Evolutionary conservation across 2,329 filamentous ascomycete species (phyloP), one percentile per base, ranked within the genome.

Genomic region (Diaporthe destruens): DNA sequence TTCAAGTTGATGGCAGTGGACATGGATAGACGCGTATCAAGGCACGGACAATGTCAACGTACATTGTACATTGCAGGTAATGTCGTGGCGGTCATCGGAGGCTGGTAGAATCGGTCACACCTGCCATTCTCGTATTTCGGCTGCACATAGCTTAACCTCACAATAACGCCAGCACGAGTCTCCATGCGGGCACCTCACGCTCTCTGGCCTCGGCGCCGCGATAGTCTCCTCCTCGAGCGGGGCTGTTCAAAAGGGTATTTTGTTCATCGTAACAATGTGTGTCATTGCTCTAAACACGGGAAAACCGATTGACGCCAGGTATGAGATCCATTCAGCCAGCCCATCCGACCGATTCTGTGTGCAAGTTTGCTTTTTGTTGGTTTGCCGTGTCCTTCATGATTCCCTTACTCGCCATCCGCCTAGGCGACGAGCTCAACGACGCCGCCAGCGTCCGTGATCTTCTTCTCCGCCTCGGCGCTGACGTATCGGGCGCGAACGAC

Each of bases 371-470:
- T 32, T 29, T 54, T 72, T 68, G 59, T 72, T 74, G 70, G 51
- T 63, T 74, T 63, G 66, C 71, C 61, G 59, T 67, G 68, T 66
- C 57, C 54, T 72, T 66, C 63, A 29, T 65, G 44, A 39, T 42
- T 29, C 7, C 51, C 51, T 20, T 36, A 11, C 44, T 54, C 54
- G 20, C 23, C 36, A 39, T 36, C 54, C 59, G 66, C 75, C 89
- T 93, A 98, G 87, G 95, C 95, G 83, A 98, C 94, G 85, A 98
- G 90, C 91, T 98, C 94, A 82, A 97, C 89, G 82, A 98, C 94
- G 87, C 96, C 96, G 86, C 96, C 96, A 82, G 95, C 96, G 86
- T 96, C 94, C 85, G 94, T 97, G 87, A 99, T 98, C 93, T 99
- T 99, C 89, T 94, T 90, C 93, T 99, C 96, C 79, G 96, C 96